Percentiles rank a stretch among this genome's conserved stretches.
Evolutionary conservation across 2,329 filamentous ascomycete genomes (phyloP).

Genomic region (Parafenestella ontariensis): DNA sequence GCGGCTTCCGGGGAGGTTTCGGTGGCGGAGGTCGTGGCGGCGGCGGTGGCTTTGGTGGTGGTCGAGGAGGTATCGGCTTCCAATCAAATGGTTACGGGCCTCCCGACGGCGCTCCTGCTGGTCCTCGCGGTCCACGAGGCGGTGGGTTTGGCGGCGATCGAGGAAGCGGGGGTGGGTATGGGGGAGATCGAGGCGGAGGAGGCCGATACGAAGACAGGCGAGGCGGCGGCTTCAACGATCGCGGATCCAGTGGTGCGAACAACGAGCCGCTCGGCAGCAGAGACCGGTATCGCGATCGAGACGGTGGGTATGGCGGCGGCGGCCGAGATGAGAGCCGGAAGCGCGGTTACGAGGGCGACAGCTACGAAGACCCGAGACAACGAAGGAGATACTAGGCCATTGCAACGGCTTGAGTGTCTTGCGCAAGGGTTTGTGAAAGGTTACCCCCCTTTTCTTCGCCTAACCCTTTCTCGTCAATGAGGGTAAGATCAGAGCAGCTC

Average conservation of each 20-base stretch:
- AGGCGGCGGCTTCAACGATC: conserved; percentile 31
- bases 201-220: conserved; percentile 21
- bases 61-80: conserved; percentile 56
- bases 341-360: conserved; percentile 70
- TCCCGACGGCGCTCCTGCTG: conserved; percentile 58
- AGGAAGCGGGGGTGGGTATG: conserved; percentile 36
- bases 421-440: conserved; percentile 49
- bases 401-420: conserved; percentile 23
- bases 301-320: conserved; percentile 22
- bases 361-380: conserved; percentile 76
- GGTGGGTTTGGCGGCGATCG: conserved; percentile 49
- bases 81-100: conserved; percentile 52
- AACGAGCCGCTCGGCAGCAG: conserved; percentile 77
- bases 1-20: conserved; percentile 55
- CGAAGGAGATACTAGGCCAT: conserved; percentile 64
- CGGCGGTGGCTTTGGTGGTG: conserved; percentile 45
- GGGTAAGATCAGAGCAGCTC: conserved; percentile 42
- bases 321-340: conserved; percentile 49
- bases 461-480: conserved; percentile 42
- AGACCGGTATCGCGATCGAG: conserved; percentile 55
- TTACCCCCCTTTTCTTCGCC: conserved; percentile 44
- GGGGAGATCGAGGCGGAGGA: conserved; percentile 39
- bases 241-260: conserved; percentile 74
- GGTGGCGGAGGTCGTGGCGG: conserved; percentile 54
- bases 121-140: conserved; percentile 52